Conservation (phyloP, 192 early-diverging fungal species). For the Paraglomus brasilianum region DNA sequence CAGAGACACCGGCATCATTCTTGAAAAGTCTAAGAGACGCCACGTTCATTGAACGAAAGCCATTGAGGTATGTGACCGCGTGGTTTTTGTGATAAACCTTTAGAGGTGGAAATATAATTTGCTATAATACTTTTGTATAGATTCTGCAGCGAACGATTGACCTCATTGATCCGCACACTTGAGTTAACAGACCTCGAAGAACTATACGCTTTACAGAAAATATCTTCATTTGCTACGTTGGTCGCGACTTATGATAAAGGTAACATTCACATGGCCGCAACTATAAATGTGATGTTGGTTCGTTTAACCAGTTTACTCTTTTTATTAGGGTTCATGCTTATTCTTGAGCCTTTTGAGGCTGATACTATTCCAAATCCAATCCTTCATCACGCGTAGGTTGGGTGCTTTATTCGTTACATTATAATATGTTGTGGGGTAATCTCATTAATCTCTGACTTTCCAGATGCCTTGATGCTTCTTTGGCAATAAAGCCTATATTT, state of each 20-base stretch:
- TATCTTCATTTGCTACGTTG: conserved; percentile 93
- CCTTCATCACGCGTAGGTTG: conserved; percentile 74
- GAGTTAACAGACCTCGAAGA: conserved; percentile 93
- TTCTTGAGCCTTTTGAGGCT: conserved; percentile 97
- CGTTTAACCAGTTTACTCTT: background rate
- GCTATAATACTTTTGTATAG: background rate
- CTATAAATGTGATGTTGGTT: too few species aligned
- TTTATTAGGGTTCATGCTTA: conserved; percentile 75
- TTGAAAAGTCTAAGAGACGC: conserved; percentile 90
- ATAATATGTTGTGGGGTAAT: too few species aligned
- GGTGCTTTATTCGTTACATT: background rate
- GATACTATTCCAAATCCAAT: conserved; percentile 96
- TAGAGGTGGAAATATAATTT: conserved; percentile 28
- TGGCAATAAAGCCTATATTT: conserved; percentile 97
- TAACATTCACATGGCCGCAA: conserved; percentile 17
- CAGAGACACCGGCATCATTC: conserved; percentile 93
- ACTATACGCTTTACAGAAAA: conserved; percentile 74
- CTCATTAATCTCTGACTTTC: conserved; percentile 13
- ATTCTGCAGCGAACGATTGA: conserved; percentile 91
- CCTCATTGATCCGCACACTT: conserved; percentile 86
- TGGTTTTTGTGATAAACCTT: conserved; percentile 16
- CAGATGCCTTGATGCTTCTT: conserved; percentile 92
- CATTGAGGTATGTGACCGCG: conserved; percentile 58
- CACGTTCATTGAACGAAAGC: conserved; percentile 94
- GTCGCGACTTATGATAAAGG: conserved; percentile 94